Conservation (phyloP, 2,329 filamentous ascomycete species). For the Clarireedia hainanense region DNA sequence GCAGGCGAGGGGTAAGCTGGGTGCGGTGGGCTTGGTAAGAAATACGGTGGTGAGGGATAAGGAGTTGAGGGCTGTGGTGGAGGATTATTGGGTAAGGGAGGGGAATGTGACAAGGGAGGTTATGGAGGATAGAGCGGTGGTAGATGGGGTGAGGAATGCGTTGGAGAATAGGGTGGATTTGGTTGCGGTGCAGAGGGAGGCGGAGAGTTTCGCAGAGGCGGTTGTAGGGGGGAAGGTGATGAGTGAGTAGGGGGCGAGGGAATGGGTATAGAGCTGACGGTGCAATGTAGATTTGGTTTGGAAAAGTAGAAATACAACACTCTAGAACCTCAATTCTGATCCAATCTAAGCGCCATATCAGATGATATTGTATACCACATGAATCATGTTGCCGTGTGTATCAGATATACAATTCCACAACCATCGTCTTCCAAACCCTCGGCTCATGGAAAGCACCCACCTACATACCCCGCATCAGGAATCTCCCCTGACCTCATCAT, state of each 20-base stretch:
- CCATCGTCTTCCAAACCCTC: too few relatives aligned
- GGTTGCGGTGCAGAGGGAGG: slow-evolving; percentile 50
- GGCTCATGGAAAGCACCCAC: too few relatives aligned
- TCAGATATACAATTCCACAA: too few relatives aligned
- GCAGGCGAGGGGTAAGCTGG: slow-evolving; percentile 56
- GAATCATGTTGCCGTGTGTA: too few relatives aligned
- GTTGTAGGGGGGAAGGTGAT: slow-evolving; percentile 23
- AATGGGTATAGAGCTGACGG: neutral
- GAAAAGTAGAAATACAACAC: too few relatives aligned
- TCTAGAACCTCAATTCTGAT: too few relatives aligned
- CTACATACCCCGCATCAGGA: neutral
- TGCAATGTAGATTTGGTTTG: neutral
- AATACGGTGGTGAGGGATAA: slow-evolving; percentile 74
- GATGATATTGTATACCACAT: too few relatives aligned
- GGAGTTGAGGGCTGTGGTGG: slow-evolving; percentile 55
- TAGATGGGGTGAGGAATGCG: slow-evolving; percentile 62
- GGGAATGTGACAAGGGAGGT: slow-evolving; percentile 62
- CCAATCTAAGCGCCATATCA: too few relatives aligned
- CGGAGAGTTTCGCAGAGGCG: slow-evolving; percentile 50
- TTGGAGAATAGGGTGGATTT: slow-evolving; percentile 58
- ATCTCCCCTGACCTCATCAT: neutral
- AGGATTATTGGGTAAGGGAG: slow-evolving; percentile 77
- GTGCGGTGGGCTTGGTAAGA: slow-evolving; percentile 64
- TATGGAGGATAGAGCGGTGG: slow-evolving; percentile 71
- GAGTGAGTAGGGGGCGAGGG: neutral